Evolutionary conservation across 306 rosid species (phyloP).

Genomic region (Astragalus glycyphyllos): DNA sequence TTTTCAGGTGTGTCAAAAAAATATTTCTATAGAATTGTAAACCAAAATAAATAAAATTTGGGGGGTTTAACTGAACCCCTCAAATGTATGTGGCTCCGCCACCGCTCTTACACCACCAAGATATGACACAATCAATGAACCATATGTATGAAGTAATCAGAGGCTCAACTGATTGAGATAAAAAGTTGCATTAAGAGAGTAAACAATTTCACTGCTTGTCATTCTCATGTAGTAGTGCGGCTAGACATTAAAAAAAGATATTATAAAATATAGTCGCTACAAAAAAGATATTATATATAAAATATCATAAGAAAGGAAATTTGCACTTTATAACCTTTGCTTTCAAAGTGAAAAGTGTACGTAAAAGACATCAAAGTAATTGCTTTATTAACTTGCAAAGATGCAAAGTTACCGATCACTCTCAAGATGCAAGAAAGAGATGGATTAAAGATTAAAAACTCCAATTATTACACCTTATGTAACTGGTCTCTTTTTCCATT

Average conservation of each 20-base stretch:
- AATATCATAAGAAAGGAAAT: neutral
- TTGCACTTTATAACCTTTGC: neutral
- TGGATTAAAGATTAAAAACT: neutral
- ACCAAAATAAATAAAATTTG: too few relatives aligned
- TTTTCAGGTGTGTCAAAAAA: too few relatives aligned
- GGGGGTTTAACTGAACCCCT: too few relatives aligned
- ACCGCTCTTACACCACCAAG: too few relatives aligned
- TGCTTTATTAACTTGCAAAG: constrained; percentile 7
- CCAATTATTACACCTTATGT: neutral
- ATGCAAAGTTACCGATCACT: constrained; percentile 4
- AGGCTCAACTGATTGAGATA: too few relatives aligned
- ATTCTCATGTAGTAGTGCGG: constrained; percentile 5
- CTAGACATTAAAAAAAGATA: neutral
- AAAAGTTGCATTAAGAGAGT: too few relatives aligned
- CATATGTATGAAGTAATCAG: too few relatives aligned
- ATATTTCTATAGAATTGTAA: too few relatives aligned
- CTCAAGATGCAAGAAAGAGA: neutral
- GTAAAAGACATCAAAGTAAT: constrained; percentile 4
- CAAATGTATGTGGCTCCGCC: too few relatives aligned
- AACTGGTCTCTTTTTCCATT: neutral
- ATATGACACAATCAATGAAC: too few relatives aligned
- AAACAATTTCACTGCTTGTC: neutral
- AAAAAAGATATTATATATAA: neutral
- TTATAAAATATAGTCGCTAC: too few relatives aligned
- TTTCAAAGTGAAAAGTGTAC: neutral